Percentiles rank a stretch among this genome's conserved stretches.
These are phyloP conservation scores for Skeletonema menzelii DNA, from an alignment of 108 stramenopile species.

Conservation along the genomic window DNA sequence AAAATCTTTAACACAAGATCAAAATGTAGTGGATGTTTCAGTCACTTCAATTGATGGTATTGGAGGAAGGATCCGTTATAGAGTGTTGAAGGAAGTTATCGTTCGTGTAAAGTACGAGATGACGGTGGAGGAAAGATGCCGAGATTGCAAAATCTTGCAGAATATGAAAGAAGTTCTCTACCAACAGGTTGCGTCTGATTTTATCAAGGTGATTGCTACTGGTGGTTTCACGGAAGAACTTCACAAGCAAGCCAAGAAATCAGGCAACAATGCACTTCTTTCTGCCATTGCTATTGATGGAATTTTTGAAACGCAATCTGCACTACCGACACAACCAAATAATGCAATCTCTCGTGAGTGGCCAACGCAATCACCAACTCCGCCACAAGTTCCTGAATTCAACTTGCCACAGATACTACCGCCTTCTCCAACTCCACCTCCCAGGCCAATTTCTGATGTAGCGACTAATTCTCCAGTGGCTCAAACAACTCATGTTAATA, in stretches of 20 bases:
- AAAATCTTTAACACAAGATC: neutral
- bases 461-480: no score
- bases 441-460: neutral
- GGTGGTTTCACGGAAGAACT: conserved; percentile 4
- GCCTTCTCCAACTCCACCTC: neutral
- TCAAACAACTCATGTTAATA: neutral
- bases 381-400: neutral
- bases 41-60: neutral
- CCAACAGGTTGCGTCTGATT: neutral
- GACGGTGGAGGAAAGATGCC: neutral
- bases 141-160: neutral
- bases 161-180: neutral
- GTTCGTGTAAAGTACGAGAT: neutral
- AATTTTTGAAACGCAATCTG: neutral
- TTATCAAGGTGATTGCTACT: neutral
- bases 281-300: neutral
- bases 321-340: neutral
- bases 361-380: neutral
- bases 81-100: neutral
- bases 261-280: neutral
- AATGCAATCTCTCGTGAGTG: neutral
- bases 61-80: neutral
- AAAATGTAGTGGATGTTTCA: neutral
- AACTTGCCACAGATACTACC: no score
- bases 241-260: neutral